Base-by-base conservation (phyloP, 805 yeast genomes). In the Hanseniaspora valbyensis region DNA sequence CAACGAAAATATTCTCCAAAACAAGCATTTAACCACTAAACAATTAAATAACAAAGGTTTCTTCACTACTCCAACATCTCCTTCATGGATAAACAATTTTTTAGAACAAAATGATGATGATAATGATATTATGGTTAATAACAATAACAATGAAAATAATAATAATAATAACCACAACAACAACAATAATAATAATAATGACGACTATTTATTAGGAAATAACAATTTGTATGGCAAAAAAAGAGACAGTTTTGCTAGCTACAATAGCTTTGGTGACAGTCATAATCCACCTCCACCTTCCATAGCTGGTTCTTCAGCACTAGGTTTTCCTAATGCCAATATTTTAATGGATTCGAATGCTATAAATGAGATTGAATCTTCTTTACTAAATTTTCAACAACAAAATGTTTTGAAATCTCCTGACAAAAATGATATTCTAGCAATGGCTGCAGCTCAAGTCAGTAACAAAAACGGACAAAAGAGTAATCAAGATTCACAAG, bases 11-110 rank as follows among this genome's bases (percentile, higher is more conserved):
- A 25, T 19, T 13, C 42, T 4, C 5, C 10, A 9, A 30, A 42
- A 29, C 33, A 32, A 38, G 10, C 24, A 29, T 1, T 16, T 36
- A 18, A 33, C 2, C 2, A 44, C 39, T 14, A 44, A 34, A 18
- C 24, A 39, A 3, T n/a, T 44, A 21, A 50, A 34, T 9, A 50
- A 40, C 38, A 50, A 44, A 10, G 53, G 53, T 2, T 50, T 43
- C 33, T 50, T 44, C 32, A 50, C 53, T 16, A 50, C 53, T 14
- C 53, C 53, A 14, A 50, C 53, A 1, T 44, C 50, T 1, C 53
- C 53, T n/a, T 50, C 53, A n/a, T 50, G 53, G 53, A 50, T 50
- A 12, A 50, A 50, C 38, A 50, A 50, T 33, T 50, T 50, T 25
- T 22, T 50, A 10, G 10, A 25, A 5, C 28, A 37, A 14, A 37